Percentiles rank a stretch among this genome's conserved stretches.
phyloP scores from a whole-genome alignment of 2,329 filamentous ascomycete genomes.

The Pseudocercospora crystallina region DNA sequence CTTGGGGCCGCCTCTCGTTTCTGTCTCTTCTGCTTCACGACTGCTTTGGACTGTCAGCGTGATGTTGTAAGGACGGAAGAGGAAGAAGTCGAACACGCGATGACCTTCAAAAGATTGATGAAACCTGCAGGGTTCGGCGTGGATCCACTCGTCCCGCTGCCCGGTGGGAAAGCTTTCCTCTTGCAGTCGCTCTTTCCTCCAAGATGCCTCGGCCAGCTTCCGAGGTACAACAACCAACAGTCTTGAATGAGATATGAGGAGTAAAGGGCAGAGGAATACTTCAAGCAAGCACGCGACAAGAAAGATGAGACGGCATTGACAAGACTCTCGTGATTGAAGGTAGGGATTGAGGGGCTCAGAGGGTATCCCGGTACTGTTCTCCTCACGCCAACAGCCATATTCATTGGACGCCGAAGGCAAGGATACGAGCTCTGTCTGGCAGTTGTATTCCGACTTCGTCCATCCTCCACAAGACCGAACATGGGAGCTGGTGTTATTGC shows the following conservation, averaged over 20 bases:
- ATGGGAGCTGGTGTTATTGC: too few relatives aligned
- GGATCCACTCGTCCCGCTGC: neutral
- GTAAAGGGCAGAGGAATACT: neutral
- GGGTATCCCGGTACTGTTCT: slow-evolving; percentile 2
- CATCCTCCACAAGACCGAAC: too few relatives aligned
- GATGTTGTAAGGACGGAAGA: neutral
- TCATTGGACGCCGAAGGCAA: slow-evolving; percentile 5
- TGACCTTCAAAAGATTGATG: slow-evolving; percentile 1
- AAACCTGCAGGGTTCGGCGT: slow-evolving; percentile 5
- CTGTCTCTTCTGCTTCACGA: too few relatives aligned
- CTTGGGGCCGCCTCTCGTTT: too few relatives aligned
- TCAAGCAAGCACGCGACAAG: neutral
- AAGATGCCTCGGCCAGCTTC: neutral
- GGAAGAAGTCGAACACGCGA: neutral
- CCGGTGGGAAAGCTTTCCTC: slow-evolving; percentile 7
- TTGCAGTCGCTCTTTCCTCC: slow-evolving; percentile 3
- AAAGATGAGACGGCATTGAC: neutral
- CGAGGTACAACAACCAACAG: neutral
- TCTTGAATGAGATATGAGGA: neutral
- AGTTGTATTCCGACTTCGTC: too few relatives aligned
- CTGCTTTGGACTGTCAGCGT: neutral
- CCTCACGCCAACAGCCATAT: slow-evolving; percentile 6
- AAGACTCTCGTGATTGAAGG: neutral
- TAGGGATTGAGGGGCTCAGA: neutral
- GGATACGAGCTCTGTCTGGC: neutral